Percentiles rank a stretch among this genome's conserved stretches.
Conservation (phyloP, 495 filamentous ascomycete genomes). For the Cercophora scortea region DNA sequence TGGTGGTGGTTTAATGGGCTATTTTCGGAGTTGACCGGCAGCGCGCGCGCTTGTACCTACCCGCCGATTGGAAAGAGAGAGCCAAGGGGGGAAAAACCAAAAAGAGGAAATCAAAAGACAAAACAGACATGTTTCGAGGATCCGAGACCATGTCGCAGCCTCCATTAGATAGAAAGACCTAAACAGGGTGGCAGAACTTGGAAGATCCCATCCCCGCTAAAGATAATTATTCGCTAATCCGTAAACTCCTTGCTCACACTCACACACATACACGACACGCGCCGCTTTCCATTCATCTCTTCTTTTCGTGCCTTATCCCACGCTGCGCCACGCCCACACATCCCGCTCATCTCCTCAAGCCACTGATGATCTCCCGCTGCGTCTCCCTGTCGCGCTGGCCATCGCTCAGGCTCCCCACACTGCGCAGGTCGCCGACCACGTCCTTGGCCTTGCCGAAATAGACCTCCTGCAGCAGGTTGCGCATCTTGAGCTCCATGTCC, state of each 20-base stretch:
- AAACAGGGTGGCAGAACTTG: neutral
- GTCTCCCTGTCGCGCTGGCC: slow-evolving; percentile 76
- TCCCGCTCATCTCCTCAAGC: slow-evolving; percentile 41
- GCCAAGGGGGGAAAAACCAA: no score
- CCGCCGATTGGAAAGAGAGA: no score
- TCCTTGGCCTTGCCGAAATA: slow-evolving; percentile 99
- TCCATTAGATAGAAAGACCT: slow-evolving; percentile 2
- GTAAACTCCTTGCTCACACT: neutral
- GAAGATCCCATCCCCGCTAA: neutral
- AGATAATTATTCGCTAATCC: slow-evolving; percentile 1
- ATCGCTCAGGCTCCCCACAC: slow-evolving; percentile 80
- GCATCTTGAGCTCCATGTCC: slow-evolving; percentile 99
- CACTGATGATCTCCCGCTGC: slow-evolving; percentile 85
- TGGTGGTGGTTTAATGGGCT: no score
- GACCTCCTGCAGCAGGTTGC: slow-evolving; percentile 95
- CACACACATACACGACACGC: no score
- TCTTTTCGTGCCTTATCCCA: no score
- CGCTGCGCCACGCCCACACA: neutral
- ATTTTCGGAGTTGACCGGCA: no score
- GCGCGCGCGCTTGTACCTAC: no score
- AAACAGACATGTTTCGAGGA: neutral
- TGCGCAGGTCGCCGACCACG: slow-evolving; percentile 94
- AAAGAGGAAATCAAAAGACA: neutral
- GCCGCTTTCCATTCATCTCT: no score
- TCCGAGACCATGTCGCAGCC: neutral